Evolutionary conservation across 148 eudicot species (phyloP).

Genomic region (Nyssa sinensis): DNA sequence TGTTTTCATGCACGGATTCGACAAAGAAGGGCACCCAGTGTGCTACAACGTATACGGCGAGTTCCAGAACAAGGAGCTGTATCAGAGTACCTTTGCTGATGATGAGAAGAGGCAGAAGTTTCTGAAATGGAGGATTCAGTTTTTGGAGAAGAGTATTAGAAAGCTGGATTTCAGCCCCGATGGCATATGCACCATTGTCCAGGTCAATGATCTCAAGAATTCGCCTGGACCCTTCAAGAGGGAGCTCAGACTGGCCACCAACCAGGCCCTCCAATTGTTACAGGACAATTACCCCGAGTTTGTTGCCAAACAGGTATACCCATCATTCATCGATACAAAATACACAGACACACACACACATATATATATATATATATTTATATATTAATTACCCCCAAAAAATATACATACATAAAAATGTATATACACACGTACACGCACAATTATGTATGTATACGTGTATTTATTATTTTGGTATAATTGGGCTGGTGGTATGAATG

Average conservation of each 20-base stretch:
- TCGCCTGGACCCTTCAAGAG: conserved; percentile 36
- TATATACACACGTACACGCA: too few species aligned
- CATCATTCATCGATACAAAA: too few species aligned
- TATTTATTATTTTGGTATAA: neutral
- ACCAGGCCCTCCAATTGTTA: conserved; percentile 38
- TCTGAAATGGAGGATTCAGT: conserved; percentile 44
- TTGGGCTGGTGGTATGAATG: too few species aligned
- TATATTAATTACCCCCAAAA: too few species aligned
- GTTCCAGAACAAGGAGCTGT: conserved; percentile 36
- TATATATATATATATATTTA: neutral
- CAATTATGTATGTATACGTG: neutral
- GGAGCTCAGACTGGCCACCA: conserved; percentile 38
- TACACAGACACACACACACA: neutral
- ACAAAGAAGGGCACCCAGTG: conserved; percentile 43
- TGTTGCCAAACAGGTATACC: conserved; percentile 49
- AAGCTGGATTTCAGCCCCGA: conserved; percentile 36
- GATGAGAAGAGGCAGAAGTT: conserved; percentile 36
- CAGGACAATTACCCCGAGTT: conserved; percentile 55
- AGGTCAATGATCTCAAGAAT: conserved; percentile 52
- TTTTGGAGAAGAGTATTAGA: conserved; percentile 42
- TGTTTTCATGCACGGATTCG: conserved; percentile 38
- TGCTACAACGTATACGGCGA: conserved; percentile 51
- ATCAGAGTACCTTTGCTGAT: conserved; percentile 29
- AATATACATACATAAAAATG: too few species aligned
- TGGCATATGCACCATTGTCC: conserved; percentile 30